Evolutionary conservation across 345 rosid genomes (phyloP).

Genomic region (Populus nigra): DNA sequence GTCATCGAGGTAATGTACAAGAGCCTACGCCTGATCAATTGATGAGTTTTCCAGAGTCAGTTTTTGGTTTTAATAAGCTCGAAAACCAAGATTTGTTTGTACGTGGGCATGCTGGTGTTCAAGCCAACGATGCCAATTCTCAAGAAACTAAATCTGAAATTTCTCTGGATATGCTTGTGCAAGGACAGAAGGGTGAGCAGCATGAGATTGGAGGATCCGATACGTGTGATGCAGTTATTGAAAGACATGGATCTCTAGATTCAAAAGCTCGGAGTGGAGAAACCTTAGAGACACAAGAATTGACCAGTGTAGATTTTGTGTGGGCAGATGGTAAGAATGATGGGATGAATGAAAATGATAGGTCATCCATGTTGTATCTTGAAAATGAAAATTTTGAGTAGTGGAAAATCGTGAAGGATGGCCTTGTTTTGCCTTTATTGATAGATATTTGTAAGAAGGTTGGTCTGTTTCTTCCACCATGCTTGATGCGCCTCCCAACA

Average conservation of each 20-base stretch:
- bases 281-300: constrained; percentile 1
- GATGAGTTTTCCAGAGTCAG: background rate
- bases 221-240: background rate
- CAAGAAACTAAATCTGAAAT: background rate
- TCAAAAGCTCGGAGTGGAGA: background rate
- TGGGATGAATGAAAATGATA: background rate
- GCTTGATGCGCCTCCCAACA: constrained; percentile 55
- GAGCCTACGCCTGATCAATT: background rate
- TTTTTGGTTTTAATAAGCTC: background rate
- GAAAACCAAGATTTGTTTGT: background rate
- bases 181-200: background rate
- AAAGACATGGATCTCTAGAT: background rate
- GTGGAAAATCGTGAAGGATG: constrained; percentile 76
- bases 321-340: constrained; percentile 23
- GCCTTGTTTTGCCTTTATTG: constrained; percentile 56
- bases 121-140: background rate
- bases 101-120: background rate
- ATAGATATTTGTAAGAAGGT: constrained; percentile 53
- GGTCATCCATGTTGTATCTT: background rate
- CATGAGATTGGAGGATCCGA: background rate
- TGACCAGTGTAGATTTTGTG: constrained; percentile 12
- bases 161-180: background rate
- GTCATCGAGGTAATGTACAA: background rate
- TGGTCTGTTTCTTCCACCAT: constrained; percentile 52
- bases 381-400: constrained; percentile 21